These are phyloP conservation scores for Middelhovenomyces tepae DNA, from an alignment of 805 yeast species.

Conservation along the genomic window DNA sequence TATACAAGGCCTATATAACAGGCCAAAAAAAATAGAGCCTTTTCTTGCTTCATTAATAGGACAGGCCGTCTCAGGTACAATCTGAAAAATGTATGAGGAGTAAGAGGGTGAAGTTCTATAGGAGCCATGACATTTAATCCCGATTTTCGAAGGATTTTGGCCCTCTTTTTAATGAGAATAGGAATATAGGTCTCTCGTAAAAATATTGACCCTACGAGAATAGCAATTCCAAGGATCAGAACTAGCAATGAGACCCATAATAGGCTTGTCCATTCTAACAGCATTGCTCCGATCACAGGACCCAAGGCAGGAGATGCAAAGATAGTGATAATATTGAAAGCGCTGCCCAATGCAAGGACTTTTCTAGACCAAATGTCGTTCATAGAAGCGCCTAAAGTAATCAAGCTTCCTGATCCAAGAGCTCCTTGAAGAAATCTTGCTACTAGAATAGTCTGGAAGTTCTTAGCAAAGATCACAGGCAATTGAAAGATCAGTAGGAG, in stretches of 20 bases:
- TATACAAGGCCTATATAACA: constrained; percentile 24
- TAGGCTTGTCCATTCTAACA: constrained; percentile 38
- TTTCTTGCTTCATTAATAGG: constrained; percentile 23
- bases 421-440: constrained; percentile 41
- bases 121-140: constrained; percentile 39
- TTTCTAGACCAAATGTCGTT: constrained; percentile 38
- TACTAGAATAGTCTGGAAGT: constrained; percentile 36
- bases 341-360: constrained; percentile 37
- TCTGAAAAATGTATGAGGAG: constrained; percentile 31
- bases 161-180: constrained; percentile 31
- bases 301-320: constrained; percentile 30
- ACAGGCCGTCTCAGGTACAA: constrained; percentile 14
- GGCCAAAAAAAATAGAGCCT: constrained; percentile 23
- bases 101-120: constrained; percentile 32
- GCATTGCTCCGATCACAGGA: constrained; percentile 37
- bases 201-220: constrained; percentile 28
- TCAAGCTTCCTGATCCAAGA: constrained; percentile 42
- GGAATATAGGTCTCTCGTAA: constrained; percentile 23
- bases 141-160: constrained; percentile 32
- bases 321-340: constrained; percentile 33
- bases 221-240: constrained; percentile 28
- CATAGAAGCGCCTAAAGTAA: constrained; percentile 40
- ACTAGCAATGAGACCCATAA: constrained; percentile 40
- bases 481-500: constrained; percentile 34
- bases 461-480: constrained; percentile 37